Percentiles rank a stretch among this genome's conserved stretches.
These are phyloP conservation scores for Stachybotrys chlorohalonatus DNA, from an alignment of 2,329 filamentous ascomycete species.

Conservation along the genomic window DNA sequence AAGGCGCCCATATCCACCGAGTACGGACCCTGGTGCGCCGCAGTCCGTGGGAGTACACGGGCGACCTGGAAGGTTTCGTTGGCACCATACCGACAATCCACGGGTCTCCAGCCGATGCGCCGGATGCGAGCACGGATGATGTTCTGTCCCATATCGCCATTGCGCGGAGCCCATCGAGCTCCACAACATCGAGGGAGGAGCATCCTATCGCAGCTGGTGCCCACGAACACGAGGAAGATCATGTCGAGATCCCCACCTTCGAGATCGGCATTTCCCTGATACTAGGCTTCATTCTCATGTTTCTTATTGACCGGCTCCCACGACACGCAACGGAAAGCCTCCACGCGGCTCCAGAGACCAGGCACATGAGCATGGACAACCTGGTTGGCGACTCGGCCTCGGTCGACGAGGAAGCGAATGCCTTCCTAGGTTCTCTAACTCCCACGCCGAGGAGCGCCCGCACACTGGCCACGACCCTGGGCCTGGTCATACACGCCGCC, in stretches of 20 bases:
- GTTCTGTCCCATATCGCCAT: neutral
- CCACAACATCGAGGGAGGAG: conserved; percentile 7
- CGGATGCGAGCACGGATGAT: neutral
- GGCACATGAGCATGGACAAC: conserved; percentile 84
- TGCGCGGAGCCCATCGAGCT: neutral
- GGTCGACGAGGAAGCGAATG: conserved; percentile 47
- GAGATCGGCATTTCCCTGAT: conserved; percentile 84
- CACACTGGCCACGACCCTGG: conserved; percentile 76
- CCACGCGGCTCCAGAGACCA: conserved; percentile 56
- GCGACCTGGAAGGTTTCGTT: conserved; percentile 14
- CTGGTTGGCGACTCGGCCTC: conserved; percentile 46
- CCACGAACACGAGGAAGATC: conserved; percentile 20
- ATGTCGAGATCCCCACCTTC: conserved; percentile 48
- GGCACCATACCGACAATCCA: conserved; percentile 11
- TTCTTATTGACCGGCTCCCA: conserved; percentile 81
- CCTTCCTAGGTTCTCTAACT: conserved; percentile 49
- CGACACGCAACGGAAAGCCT: conserved; percentile 59
- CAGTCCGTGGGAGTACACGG: conserved; percentile 18
- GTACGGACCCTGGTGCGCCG: conserved; percentile 21
- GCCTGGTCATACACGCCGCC: conserved; percentile 90
- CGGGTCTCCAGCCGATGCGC: conserved; percentile 3
- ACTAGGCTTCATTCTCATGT: conserved; percentile 91
- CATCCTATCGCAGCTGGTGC: conserved; percentile 23
- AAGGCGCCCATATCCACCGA: conserved; percentile 27
- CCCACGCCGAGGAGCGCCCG: conserved; percentile 50